Evolutionary conservation across 805 yeast species (phyloP), one percentile per base, ranked within the genome.

Genomic region (Candida incommunis): DNA sequence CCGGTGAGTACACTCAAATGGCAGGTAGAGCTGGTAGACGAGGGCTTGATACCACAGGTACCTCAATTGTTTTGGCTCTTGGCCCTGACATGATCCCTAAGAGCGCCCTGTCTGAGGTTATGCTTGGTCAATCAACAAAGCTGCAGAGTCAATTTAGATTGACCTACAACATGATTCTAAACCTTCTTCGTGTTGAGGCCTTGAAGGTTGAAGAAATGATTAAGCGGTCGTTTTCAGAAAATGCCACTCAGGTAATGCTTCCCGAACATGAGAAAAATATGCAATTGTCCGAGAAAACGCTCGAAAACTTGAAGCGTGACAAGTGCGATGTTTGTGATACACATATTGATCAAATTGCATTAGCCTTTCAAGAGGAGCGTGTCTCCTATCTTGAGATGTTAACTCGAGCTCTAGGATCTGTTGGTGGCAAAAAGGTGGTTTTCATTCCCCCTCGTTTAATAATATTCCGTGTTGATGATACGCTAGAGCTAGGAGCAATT

Each of bases 1-100:
- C 98, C 0, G 98, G 98, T 45, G 98, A 92, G 61, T 92, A 90
- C 60, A 92, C 97, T 0, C 98, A 90, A 64, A 92, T 92, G 98
- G 88, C 96, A 0, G 98, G 98, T 41, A 75, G 98, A 63, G 98
- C 98, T 0, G 98, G 98, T 48, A 78, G 98, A 66, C 78, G 98
- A 69, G 98, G 98, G 27, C 66, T 92, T 51, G 98, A 92, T 67
- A 67, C 78, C 20, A 85, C 83, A 0, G 98, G 98, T 58, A 90
- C 96, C 0, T 98, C 92, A 11, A 86, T 92, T 50, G 77, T 88
- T 4, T 86, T 92, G 94, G 71, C 94, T 2, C 51, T 54, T 3
- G 63, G 61, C 7, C 55, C 54, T 7, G 60, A 57, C 18, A 50
- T 60, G 3, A 65, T 68, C 2, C 46, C 55, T 2, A 44, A 53